These are phyloP conservation scores for Penicillium thymicola DNA, from an alignment of 2,329 filamentous ascomycete species.

Conservation along the genomic window DNA sequence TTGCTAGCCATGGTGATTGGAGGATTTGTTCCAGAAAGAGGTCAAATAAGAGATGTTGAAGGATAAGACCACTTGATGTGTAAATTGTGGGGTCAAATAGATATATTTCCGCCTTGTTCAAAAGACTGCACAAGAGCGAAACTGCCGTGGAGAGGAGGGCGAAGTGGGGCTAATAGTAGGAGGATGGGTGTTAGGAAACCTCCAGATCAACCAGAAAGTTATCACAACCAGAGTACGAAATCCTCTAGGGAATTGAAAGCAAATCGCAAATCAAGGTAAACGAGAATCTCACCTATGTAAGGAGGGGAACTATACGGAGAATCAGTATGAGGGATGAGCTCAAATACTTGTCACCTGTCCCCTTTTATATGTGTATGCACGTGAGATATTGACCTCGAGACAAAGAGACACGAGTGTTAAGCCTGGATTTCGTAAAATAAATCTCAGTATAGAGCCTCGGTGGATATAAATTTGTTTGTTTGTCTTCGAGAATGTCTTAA, in stretches of 20 bases:
- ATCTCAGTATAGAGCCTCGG: not conserved
- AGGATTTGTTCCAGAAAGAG: not conserved
- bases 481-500: slow-evolving; percentile 3
- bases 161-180: not conserved
- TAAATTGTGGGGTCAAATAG: not conserved
- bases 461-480: not conserved
- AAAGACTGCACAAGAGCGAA: not conserved
- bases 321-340: not conserved
- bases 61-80: not conserved
- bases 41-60: not conserved
- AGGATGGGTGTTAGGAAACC: not conserved
- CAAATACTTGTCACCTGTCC: not conserved
- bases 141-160: not conserved
- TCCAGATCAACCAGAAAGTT: not conserved
- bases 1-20: slow-evolving; percentile 52
- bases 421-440: not conserved
- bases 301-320: slow-evolving; percentile 20
- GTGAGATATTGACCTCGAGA: not conserved
- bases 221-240: not conserved
- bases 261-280: not conserved
- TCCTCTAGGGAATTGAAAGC: not conserved
- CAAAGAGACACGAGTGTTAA: not conserved
- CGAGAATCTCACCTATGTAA: slow-evolving; percentile 12
- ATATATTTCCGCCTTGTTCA: not conserved
- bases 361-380: not conserved